A percentile compares a stretch with the other conserved stretches of the same genome.
phyloP scores from a whole-genome alignment of 345 rosid species.

The Atalantia buxifolia region DNA sequence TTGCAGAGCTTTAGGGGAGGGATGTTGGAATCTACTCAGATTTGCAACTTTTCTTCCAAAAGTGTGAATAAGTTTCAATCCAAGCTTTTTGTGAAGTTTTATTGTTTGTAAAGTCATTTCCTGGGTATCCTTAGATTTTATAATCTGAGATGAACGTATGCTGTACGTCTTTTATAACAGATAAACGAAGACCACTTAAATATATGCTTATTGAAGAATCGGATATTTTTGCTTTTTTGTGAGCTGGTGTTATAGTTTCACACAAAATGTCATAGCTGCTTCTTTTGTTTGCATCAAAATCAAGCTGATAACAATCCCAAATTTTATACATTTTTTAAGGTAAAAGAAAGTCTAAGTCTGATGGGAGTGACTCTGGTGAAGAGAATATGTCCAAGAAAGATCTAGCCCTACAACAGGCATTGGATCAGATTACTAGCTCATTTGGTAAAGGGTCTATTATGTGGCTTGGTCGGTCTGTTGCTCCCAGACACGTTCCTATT shows the following conservation, averaged over 20 bases:
- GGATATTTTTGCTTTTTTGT: background rate
- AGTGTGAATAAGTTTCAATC: constrained; percentile 34
- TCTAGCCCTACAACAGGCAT: constrained; percentile 76
- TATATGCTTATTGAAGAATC: background rate
- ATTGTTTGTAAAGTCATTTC: background rate
- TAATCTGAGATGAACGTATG: background rate
- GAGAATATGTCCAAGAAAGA: constrained; percentile 85
- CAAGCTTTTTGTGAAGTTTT: constrained; percentile 1
- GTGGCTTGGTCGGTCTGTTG: constrained; percentile 80
- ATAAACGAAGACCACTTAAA: background rate
- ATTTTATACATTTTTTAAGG: constrained; percentile 36
- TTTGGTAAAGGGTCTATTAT: constrained; percentile 92
- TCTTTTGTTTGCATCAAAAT: background rate
- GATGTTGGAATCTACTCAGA: constrained; percentile 47
- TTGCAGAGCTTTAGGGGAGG: constrained; percentile 48
- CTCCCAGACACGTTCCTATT: constrained; percentile 72
- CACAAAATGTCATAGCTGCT: background rate
- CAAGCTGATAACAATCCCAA: background rate
- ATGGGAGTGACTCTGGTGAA: constrained; percentile 64
- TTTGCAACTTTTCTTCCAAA: constrained; percentile 57
- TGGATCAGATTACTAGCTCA: constrained; percentile 77
- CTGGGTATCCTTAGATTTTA: background rate
- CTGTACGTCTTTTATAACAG: background rate
- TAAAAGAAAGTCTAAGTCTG: constrained; percentile 65
- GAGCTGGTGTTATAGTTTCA: background rate